Conservation (phyloP, 164 flowering plant genomes). For the Vitis rotundifolia region DNA sequence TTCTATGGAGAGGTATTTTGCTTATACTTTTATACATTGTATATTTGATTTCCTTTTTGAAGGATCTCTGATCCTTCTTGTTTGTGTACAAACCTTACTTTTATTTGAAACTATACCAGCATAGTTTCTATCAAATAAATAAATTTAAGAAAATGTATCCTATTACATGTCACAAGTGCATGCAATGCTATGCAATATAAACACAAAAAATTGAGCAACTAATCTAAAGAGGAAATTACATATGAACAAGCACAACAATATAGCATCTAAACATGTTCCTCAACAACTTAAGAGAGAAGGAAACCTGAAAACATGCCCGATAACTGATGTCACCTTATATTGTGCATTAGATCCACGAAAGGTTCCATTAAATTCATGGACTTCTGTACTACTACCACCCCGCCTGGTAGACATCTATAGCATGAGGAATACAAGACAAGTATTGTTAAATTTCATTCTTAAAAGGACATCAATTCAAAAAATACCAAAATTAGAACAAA, state of each 20-base stretch:
- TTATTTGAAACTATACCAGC: no score
- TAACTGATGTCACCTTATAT: conserved; percentile 87
- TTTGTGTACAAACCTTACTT: no score
- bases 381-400: conserved; percentile 84
- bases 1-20: no score
- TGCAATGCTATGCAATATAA: no score
- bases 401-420: conserved; percentile 77
- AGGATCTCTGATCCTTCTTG: no score
- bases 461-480: background rate
- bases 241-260: background rate
- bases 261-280: no score
- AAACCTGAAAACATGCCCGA: conserved; percentile 97
- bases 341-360: conserved; percentile 57
- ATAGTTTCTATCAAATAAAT: no score
- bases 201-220: background rate
- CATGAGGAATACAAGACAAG: conserved; percentile 14
- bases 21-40: no score
- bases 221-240: background rate
- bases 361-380: conserved; percentile 85
- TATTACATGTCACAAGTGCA: no score
- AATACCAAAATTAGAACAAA: background rate
- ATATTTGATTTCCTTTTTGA: no score
- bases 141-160: no score
- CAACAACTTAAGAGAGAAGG: background rate
- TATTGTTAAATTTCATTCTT: background rate